Percentiles rank a stretch among this genome's conserved stretches.
These are phyloP conservation scores for Arthrobotrys pseudoclavata DNA, from an alignment of 2,329 filamentous ascomycete genomes.

Conservation along the genomic window DNA sequence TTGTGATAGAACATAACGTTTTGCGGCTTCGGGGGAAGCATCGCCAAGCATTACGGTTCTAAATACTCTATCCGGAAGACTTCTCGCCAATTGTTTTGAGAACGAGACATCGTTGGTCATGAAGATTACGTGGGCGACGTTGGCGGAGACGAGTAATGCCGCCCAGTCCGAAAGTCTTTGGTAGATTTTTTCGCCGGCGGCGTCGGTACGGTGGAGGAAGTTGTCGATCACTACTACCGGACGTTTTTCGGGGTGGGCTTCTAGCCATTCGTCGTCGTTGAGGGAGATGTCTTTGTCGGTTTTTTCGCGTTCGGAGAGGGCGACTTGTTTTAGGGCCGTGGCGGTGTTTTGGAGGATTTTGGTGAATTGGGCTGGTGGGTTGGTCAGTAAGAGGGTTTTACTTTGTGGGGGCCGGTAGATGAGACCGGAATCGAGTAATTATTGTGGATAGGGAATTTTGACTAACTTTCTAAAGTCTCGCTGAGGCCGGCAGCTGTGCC, in stretches of 20 bases:
- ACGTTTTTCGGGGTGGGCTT: slow-evolving; percentile 70
- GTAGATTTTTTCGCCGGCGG: slow-evolving; percentile 72
- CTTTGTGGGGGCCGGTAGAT: background rate
- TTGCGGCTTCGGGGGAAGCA: slow-evolving; percentile 85
- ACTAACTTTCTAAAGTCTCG: slow-evolving; percentile 69
- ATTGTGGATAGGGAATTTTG: background rate
- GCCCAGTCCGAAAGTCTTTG: slow-evolving; percentile 92
- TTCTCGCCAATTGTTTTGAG: slow-evolving; percentile 86
- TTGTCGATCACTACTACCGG: slow-evolving; percentile 72
- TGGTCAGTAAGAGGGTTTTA: background rate
- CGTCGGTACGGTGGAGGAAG: slow-evolving; percentile 69
- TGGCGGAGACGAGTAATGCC: slow-evolving; percentile 84
- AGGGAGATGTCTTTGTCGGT: slow-evolving; percentile 70
- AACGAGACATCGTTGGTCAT: slow-evolving; percentile 90
- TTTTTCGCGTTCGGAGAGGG: slow-evolving; percentile 69
- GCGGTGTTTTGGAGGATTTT: slow-evolving; percentile 72
- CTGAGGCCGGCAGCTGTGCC: slow-evolving; percentile 67
- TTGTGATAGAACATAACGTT: slow-evolving; percentile 88
- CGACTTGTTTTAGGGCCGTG: slow-evolving; percentile 70
- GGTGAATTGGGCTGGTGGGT: slow-evolving; percentile 67
- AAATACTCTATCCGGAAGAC: slow-evolving; percentile 91
- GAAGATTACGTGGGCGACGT: slow-evolving; percentile 94
- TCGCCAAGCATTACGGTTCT: slow-evolving; percentile 87
- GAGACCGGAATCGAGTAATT: too few relatives aligned
- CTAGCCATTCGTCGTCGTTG: slow-evolving; percentile 71